phyloP scores from a whole-genome alignment of 2,329 filamentous ascomycete genomes.

The Exophiala lecanii-corni region DNA sequence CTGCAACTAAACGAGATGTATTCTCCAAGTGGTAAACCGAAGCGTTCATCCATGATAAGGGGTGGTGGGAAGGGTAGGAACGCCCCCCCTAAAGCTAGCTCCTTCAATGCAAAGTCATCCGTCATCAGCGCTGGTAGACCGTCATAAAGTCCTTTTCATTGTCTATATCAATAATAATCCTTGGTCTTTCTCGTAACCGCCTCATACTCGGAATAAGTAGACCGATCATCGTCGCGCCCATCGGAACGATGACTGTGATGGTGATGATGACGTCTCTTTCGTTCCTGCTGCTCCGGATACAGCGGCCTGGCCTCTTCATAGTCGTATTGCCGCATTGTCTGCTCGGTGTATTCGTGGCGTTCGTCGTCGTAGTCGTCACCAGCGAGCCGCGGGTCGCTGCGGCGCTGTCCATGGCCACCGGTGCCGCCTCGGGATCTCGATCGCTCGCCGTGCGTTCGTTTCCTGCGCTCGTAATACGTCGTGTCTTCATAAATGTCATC shows the following conservation, averaged over 20 bases:
- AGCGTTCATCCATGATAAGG: no score
- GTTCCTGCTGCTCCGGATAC: constrained; percentile 15
- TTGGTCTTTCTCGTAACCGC: constrained; percentile 7
- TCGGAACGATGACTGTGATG: constrained; percentile 3
- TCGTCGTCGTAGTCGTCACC: constrained; percentile 27
- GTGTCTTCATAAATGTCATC: constrained; percentile 10
- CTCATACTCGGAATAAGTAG: constrained; percentile 14
- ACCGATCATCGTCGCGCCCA: constrained; percentile 16
- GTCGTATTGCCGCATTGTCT: constrained; percentile 20
- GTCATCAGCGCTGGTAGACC: no score
- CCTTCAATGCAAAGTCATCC: no score
- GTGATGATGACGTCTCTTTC: constrained; percentile 10
- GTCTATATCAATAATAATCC: constrained; percentile 16
- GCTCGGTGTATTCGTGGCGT: constrained; percentile 17
- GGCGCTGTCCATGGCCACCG: constrained; percentile 5
- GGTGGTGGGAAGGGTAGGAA: no score
- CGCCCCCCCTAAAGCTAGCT: no score
- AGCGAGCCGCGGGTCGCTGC: constrained; percentile 28
- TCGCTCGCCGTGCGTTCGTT: background rate
- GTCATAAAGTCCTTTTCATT: no score
- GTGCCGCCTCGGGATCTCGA: background rate
- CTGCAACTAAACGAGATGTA: no score
- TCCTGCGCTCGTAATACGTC: background rate
- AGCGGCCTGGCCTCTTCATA: constrained; percentile 13
- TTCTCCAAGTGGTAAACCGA: no score